Evolutionary conservation across 768 basidiomycete species (phyloP), one percentile per base, ranked within the genome.

Genomic region (Mycena latifolia): DNA sequence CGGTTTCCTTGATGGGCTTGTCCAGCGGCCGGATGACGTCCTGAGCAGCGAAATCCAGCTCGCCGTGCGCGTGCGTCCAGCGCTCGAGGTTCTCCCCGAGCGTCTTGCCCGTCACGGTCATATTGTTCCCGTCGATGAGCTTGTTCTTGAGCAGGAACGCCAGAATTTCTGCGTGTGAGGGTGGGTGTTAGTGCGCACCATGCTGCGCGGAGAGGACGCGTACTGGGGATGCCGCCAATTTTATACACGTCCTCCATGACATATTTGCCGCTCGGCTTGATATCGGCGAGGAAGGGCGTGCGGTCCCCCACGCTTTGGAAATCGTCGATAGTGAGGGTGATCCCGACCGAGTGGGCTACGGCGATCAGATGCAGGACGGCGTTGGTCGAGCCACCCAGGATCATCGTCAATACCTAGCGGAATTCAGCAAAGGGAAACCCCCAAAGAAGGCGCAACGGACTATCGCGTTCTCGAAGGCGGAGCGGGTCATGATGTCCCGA

Each of bases 391-490:
- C 98, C 98, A 47, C 98, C 98, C 41, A 99, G 89, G 71, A 96
- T 91, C 93, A 99, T 97, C 28, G 94, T 96, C 55, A 99, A 80
- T 24, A 95, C 93, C 96, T 98, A 72, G 14, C 61, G 18, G n/a
- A 33, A 51, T 47, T 65, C 14, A 60, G 55, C 11, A 17, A 33
- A 18, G 46, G 14, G 7, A 29, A 29, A 53, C n/a, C n/a, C 28
- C n/a, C n/a, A n/a, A 41, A 47, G 25, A 61, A 55, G 41, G 55
- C 52, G 50, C 57, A 63, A 70, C 75, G 53, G 78, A 94, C 97
- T 88, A 99, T 96, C 5, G 98, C 97, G 78, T 98, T 99, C 81
- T 99, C 98, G 72, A 99, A 99, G 12, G 98, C 96, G 22, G 92
- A 87, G 12, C 92, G 88, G 20, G 96, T 98, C 97, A 99, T 99